Evolutionary conservation across 768 basidiomycete genomes (phyloP).

Genomic region (Hericium rajendrae): DNA sequence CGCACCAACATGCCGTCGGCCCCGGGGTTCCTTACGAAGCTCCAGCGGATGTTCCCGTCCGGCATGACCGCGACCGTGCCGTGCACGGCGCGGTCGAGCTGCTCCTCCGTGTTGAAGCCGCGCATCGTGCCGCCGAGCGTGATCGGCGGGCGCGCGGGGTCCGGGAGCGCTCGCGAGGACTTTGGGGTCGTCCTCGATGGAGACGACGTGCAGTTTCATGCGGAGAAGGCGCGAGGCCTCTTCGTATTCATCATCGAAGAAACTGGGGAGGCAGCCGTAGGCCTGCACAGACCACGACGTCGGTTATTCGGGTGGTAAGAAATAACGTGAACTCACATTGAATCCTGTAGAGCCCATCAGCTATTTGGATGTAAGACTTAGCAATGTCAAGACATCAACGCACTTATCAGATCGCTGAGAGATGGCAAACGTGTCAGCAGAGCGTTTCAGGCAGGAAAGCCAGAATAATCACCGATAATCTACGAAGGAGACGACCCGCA

Average conservation of each 20-base stretch:
- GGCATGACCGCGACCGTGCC: conserved; percentile 26
- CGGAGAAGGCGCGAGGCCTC: conserved; percentile 61
- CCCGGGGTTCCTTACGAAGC: conserved; percentile 38
- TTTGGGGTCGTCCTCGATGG: conserved; percentile 13
- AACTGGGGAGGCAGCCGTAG: conserved; percentile 26
- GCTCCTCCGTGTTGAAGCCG: conserved; percentile 17
- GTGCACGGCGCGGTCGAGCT: conserved; percentile 19
- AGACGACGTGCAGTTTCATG: conserved; percentile 40
- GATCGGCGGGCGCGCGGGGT: conserved; percentile 20
- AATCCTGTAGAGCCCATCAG: conserved; percentile 15
- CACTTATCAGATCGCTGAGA: conserved; percentile 30
- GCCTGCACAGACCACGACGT: conserved; percentile 4
- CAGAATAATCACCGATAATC: conserved; percentile 52
- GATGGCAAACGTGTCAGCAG: not conserved
- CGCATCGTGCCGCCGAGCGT: conserved; percentile 21
- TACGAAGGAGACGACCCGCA: conserved; percentile 67
- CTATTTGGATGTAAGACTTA: not conserved
- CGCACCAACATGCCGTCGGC: not conserved
- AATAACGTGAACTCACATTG: conserved; percentile 17
- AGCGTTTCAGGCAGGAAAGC: too few relatives aligned
- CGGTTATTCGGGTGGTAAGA: not conserved
- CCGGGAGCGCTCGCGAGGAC: conserved; percentile 9
- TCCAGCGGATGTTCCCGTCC: conserved; percentile 28
- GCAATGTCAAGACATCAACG: not conserved
- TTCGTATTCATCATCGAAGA: conserved; percentile 46